A percentile compares a stretch with the other conserved stretches of the same genome.
phyloP scores from a whole-genome alignment of 805 yeast species.

The Saccharomycopsis babjevae region DNA sequence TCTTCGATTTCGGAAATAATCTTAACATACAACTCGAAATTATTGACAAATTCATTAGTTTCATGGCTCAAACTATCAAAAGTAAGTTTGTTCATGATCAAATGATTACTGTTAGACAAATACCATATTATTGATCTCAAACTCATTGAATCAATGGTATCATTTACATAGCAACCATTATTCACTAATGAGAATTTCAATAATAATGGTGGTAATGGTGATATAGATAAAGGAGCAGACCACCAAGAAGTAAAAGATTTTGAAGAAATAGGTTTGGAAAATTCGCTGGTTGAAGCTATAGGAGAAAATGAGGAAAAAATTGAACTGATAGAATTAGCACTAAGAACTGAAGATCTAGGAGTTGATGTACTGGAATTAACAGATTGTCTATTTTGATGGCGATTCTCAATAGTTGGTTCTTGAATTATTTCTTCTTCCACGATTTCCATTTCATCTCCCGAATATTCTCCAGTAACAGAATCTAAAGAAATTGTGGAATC shows the following conservation, averaged over 20 bases:
- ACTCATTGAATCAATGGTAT: conserved; percentile 10
- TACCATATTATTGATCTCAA: conserved; percentile 14
- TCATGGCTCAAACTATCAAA: conserved; percentile 9
- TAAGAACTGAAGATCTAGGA: conserved; percentile 13
- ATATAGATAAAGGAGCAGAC: conserved; percentile 8
- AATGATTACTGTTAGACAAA: conserved; percentile 3
- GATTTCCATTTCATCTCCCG: conserved; percentile 1
- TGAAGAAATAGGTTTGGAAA: background rate
- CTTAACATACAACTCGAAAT: conserved; percentile 10
- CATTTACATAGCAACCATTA: conserved; percentile 5
- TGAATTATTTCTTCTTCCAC: background rate
- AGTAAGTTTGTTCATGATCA: conserved; percentile 11
- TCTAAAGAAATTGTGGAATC: conserved; percentile 11
- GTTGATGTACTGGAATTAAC: conserved; percentile 2
- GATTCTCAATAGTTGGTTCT: background rate
- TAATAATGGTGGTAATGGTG: conserved; percentile 16
- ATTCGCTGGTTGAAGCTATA: background rate
- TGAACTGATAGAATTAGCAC: conserved; percentile 10
- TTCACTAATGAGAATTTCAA: conserved; percentile 11
- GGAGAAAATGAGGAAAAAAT: conserved; percentile 3
- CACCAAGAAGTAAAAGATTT: conserved; percentile 16
- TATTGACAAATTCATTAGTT: conserved; percentile 5
- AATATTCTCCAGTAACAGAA: conserved; percentile 10
- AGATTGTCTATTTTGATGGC: background rate
- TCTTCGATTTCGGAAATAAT: conserved; percentile 6